A percentile compares a stretch with the other conserved stretches of the same genome.
Conservation (phyloP, 2,329 filamentous ascomycete species). For the Dothideomycetidae sp. region DNA sequence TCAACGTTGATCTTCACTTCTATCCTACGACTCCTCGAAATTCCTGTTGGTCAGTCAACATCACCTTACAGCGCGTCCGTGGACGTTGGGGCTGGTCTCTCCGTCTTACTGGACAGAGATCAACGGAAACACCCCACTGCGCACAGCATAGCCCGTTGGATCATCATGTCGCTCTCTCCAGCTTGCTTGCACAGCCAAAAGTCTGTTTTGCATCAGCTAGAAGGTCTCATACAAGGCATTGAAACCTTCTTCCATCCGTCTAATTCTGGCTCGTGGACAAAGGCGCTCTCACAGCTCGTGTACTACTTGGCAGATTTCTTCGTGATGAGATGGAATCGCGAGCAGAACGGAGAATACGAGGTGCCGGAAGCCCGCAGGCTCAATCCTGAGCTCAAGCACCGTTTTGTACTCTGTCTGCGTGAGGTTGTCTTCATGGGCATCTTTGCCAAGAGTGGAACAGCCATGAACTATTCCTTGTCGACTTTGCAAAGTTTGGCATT, state of each 20-base stretch:
- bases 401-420: slow-evolving; percentile 76
- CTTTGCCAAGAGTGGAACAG: slow-evolving; percentile 85
- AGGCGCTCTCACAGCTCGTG: slow-evolving; percentile 74
- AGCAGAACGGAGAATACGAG: slow-evolving; percentile 83
- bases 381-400: slow-evolving; percentile 64
- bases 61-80: slow-evolving; percentile 74
- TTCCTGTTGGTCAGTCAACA: slow-evolving; percentile 88
- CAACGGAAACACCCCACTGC: slow-evolving; percentile 82
- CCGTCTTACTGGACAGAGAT: slow-evolving; percentile 79
- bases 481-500: slow-evolving; percentile 81
- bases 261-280: slow-evolving; percentile 86
- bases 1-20: slow-evolving; percentile 88
- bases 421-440: slow-evolving; percentile 98
- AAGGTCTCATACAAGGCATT: slow-evolving; percentile 83
- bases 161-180: slow-evolving; percentile 85
- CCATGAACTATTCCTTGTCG: slow-evolving; percentile 82
- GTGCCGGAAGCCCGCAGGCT: slow-evolving; percentile 67
- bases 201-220: slow-evolving; percentile 71
- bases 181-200: slow-evolving; percentile 51
- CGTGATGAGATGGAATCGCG: slow-evolving; percentile 92
- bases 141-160: slow-evolving; percentile 85
- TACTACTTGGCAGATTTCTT: slow-evolving; percentile 93
- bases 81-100: slow-evolving; percentile 70
- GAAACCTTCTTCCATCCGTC: slow-evolving; percentile 99
- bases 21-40: slow-evolving; percentile 76